Conservation (phyloP, 129 eudicot genomes). For the Ambrosia trifida region DNA sequence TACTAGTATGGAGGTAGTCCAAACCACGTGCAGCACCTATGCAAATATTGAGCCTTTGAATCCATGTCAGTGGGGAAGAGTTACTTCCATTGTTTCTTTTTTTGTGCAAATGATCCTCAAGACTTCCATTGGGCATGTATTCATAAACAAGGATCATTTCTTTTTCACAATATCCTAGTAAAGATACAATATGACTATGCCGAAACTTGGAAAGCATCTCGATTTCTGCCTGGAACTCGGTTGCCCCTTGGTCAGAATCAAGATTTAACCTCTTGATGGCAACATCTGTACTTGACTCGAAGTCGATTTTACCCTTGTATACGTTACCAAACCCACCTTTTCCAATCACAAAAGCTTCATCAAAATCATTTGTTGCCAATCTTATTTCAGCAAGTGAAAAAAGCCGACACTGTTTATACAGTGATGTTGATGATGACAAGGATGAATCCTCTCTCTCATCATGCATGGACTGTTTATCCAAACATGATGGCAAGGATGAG, state of each 20-base stretch:
- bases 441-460: slow-evolving; percentile 1
- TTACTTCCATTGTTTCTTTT: background rate
- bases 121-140: slow-evolving; percentile 35
- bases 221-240: slow-evolving; percentile 32
- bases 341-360: slow-evolving; percentile 32
- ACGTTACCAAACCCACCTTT: slow-evolving; percentile 40
- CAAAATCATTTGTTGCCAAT: slow-evolving; percentile 33
- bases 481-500: slow-evolving; percentile 7
- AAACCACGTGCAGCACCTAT: slow-evolving; percentile 41
- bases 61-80: slow-evolving; percentile 21
- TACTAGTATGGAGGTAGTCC: slow-evolving; percentile 44
- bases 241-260: slow-evolving; percentile 33
- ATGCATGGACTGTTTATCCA: background rate
- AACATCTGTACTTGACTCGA: slow-evolving; percentile 7
- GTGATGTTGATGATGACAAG: slow-evolving; percentile 3
- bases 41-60: slow-evolving; percentile 32
- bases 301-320: slow-evolving; percentile 30
- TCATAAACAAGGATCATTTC: slow-evolving; percentile 36
- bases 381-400: slow-evolving; percentile 38
- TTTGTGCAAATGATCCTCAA: slow-evolving; percentile 32
- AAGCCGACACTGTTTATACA: slow-evolving; percentile 10
- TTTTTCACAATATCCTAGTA: slow-evolving; percentile 31
- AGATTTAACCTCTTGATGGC: slow-evolving; percentile 34
- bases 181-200: slow-evolving; percentile 35
- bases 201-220: slow-evolving; percentile 39